Conservation (phyloP, 257 asterid species). For the Nemophila menziesii region DNA sequence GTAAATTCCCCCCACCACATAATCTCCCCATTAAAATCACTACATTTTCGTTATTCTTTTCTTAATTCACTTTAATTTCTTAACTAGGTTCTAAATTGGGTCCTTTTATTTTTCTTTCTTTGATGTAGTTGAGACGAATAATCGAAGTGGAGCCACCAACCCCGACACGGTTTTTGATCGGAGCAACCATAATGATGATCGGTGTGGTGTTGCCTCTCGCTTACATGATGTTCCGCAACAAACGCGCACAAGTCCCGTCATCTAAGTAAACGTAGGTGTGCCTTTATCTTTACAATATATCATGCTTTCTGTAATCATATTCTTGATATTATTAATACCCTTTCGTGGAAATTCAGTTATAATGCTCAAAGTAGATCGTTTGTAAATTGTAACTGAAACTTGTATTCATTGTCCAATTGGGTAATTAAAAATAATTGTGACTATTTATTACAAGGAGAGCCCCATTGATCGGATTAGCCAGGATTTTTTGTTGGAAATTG, state of each 20-base stretch:
- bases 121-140: slow-evolving; percentile 40
- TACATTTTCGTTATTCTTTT: no score
- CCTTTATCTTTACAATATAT: slow-evolving; percentile 33
- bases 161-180: slow-evolving; percentile 63
- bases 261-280: slow-evolving; percentile 99
- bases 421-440: no score
- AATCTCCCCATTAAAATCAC: neutral
- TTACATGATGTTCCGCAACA: slow-evolving; percentile 89
- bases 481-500: no score
- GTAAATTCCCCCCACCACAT: neutral
- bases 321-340: no score
- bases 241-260: slow-evolving; percentile 72
- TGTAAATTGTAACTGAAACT: no score
- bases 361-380: neutral
- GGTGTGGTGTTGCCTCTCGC: slow-evolving; percentile 90
- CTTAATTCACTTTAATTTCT: neutral
- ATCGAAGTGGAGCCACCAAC: slow-evolving; percentile 77
- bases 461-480: no score
- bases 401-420: no score
- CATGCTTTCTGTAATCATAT: neutral
- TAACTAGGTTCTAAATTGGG: neutral
- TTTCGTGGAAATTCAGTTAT: neutral
- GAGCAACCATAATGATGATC: slow-evolving; percentile 71
- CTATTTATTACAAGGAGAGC: no score
- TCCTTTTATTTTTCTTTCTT: neutral